Evolutionary conservation across 148 eudicot species (phyloP).

Genomic region (Diospyros kaki): DNA sequence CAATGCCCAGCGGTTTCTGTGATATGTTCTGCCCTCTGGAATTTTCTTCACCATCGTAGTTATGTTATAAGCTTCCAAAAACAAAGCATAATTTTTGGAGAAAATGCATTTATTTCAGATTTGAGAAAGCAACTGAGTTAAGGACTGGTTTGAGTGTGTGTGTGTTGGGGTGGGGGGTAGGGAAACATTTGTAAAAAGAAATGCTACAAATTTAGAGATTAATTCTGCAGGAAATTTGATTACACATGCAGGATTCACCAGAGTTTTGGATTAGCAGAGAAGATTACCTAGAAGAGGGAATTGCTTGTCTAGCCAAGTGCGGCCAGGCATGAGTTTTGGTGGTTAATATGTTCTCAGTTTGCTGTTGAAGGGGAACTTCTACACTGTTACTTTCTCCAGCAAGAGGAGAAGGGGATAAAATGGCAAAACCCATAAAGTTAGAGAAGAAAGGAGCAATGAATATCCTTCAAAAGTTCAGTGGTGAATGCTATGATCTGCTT

Average conservation of each 20-base stretch:
- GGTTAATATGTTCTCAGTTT: neutral
- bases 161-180: too few relatives aligned
- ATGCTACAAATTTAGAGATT: neutral
- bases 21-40: neutral
- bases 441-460: neutral
- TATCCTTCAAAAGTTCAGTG: conserved; percentile 4
- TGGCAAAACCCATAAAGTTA: neutral
- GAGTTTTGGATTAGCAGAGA: conserved; percentile 94
- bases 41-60: neutral
- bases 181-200: neutral
- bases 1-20: neutral
- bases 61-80: neutral
- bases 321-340: conserved; percentile 50
- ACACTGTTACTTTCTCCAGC: neutral
- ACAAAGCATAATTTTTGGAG: neutral
- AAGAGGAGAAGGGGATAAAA: neutral
- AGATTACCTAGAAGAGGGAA: conserved; percentile 96
- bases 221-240: neutral
- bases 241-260: conserved; percentile 81
- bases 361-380: neutral
- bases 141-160: too few relatives aligned
- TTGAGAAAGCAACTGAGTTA: too few relatives aligned
- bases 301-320: conserved; percentile 82
- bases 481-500: neutral
- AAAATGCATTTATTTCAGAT: neutral